Base-by-base conservation (phyloP, 306 rosid genomes). In the Castanospermum australe region DNA sequence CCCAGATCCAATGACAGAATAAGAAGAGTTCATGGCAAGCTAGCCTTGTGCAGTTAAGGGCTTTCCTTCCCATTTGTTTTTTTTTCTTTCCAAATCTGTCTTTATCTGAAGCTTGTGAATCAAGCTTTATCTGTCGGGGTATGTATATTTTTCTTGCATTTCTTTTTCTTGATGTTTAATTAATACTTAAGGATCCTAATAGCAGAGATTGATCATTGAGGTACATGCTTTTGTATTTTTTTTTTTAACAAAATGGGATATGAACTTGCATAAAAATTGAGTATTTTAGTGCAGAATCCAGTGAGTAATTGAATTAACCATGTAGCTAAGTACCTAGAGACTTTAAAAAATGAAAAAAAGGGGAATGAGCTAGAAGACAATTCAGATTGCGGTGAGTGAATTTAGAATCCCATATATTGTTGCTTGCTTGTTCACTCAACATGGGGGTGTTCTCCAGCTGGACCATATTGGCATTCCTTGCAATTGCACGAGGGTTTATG, bases 1-100 rank as follows among this genome's bases (percentile, higher is more conserved):
- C 56, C 38, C 86, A 77, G 86, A 82, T 77, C 86, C 79, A 55
- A n/a, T 36, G 41, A 62, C 69, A 82, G 78, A 35, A 63, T 63
- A 20, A 70, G 13, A 71, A 80, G 80, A 64, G 83, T 78, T 72
- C 41, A 64, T 54, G 64, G 36, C 78, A 82, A 82, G 85, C 78
- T 76, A 82, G 85, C 68, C 30, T 38, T 55, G 22, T 82, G 55
- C n/a, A n/a, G n/a, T 55, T 69, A 50, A 62, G 64, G 78, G 13
- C 60, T 60, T 52, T 67, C 74, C 74, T 67, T 68, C 67, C 60
- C 81, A 57, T 13, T 45, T 66, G n/a, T n/a, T n/a, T n/a, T n/a
- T n/a, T n/a, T n/a, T n/a, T n/a, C n/a, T 82, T 82, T 77, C 82
- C 86, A 71, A 71, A 63, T 77, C 82, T 78, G 82, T 77, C 86